Conservation (phyloP, 768 basidiomycete genomes). For the Porphyrellus cyaneotinctus region DNA sequence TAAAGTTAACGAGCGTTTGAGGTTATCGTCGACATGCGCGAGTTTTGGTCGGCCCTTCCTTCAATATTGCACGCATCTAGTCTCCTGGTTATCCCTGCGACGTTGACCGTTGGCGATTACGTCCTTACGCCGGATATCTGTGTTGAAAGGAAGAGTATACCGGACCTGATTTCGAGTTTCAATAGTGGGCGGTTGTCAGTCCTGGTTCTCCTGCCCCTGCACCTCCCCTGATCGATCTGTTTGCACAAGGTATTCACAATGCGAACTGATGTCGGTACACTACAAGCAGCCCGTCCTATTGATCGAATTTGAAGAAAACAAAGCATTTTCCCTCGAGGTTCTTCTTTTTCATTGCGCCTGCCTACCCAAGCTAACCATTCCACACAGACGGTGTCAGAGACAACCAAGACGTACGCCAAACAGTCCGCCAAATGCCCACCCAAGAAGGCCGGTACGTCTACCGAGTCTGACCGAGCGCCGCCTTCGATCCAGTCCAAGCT, state of each 20-base stretch:
- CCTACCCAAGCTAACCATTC: neutral
- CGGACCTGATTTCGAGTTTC: conserved; percentile 91
- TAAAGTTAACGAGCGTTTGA: conserved; percentile 26
- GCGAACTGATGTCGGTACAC: conserved; percentile 93
- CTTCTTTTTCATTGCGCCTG: conserved; percentile 11
- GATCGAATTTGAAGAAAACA: conserved; percentile 98
- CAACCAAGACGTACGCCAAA: conserved; percentile 62
- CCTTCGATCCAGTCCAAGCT: conserved; percentile 86
- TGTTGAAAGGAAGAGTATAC: conserved; percentile 91
- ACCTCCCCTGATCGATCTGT: conserved; percentile 1
- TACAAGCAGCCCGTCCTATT: conserved; percentile 92
- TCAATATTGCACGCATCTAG: conserved; percentile 82
- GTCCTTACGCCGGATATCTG: conserved; percentile 93
- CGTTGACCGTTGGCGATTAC: conserved; percentile 94
- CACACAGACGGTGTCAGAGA: conserved; percentile 55
- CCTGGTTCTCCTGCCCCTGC: neutral
- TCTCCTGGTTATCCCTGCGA: conserved; percentile 82
- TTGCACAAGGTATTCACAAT: conserved; percentile 80
- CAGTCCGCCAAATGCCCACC: conserved; percentile 51
- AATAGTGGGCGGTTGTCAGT: conserved; percentile 90
- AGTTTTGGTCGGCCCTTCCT: conserved; percentile 90
- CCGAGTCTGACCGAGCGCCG: conserved; percentile 33
- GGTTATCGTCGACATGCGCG: conserved; percentile 96
- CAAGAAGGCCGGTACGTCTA: conserved; percentile 37
- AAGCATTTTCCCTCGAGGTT: conserved; percentile 88